A percentile compares a stretch with the other conserved stretches of the same genome.
These are phyloP conservation scores for Tulasnella calospora DNA, from an alignment of 768 basidiomycete species.

Conservation along the genomic window DNA sequence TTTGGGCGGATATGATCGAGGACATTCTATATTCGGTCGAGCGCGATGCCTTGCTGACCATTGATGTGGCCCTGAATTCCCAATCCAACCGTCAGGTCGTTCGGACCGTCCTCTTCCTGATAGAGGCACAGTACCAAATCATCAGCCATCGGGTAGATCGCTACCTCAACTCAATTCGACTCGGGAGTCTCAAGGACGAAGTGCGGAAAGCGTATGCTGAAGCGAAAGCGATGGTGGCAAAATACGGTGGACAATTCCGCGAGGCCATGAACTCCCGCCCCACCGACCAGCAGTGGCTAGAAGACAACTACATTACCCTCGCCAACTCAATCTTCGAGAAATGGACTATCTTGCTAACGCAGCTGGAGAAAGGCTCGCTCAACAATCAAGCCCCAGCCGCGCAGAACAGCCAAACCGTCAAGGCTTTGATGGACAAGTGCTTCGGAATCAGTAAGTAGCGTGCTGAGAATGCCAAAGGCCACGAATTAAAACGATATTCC, in stretches of 20 bases:
- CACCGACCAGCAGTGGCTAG: constrained; percentile 41
- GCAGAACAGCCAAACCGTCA: constrained; percentile 50
- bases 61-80: constrained; percentile 46
- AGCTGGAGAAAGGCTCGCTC: constrained; percentile 39
- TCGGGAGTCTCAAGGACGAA: neutral
- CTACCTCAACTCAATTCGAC: constrained; percentile 26
- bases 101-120: constrained; percentile 41
- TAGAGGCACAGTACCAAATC: constrained; percentile 48
- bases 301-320: constrained; percentile 40
- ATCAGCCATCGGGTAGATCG: constrained; percentile 38
- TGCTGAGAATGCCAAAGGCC: no score
- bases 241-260: constrained; percentile 29
- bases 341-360: constrained; percentile 44
- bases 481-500: no score
- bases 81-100: constrained; percentile 52
- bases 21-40: constrained; percentile 49
- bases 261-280: constrained; percentile 26
- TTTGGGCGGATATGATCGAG: constrained; percentile 46
- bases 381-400: constrained; percentile 49
- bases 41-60: constrained; percentile 47
- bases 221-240: neutral
- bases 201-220: neutral
- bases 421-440: constrained; percentile 37
- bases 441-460: neutral
- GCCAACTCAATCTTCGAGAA: constrained; percentile 44